A percentile compares a stretch with the other conserved stretches of the same genome.
Conservation (phyloP, 306 rosid genomes). For the Morella rubra region DNA sequence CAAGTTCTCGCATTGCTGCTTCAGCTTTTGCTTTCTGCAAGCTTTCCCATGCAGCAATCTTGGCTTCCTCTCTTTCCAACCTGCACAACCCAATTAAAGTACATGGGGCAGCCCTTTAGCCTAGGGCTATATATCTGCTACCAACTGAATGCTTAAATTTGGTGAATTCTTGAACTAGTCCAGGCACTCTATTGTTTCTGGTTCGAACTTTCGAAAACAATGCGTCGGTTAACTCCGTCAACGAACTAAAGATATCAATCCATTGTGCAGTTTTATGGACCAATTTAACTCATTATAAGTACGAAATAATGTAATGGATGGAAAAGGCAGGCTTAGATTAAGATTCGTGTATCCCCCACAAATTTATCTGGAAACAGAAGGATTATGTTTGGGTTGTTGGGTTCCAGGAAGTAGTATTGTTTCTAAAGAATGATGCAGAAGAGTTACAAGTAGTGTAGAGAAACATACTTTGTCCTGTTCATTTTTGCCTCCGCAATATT, state of each 20-base stretch:
- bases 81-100: slow-evolving; percentile 34
- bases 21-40: slow-evolving; percentile 90
- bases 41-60: slow-evolving; percentile 87
- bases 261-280: background rate
- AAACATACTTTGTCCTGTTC: slow-evolving; percentile 59
- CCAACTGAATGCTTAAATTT: background rate
- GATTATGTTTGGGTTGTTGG: background rate
- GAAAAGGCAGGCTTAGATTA: background rate
- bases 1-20: slow-evolving; percentile 76
- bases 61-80: slow-evolving; percentile 77
- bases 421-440: background rate
- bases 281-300: background rate
- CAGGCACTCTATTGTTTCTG: background rate
- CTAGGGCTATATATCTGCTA: background rate
- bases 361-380: background rate
- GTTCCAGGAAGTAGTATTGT: background rate
- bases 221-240: background rate
- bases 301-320: background rate
- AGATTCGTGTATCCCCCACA: background rate
- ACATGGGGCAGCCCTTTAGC: background rate
- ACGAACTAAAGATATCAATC: background rate
- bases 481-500: slow-evolving; percentile 54
- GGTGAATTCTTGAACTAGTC: background rate
- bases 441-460: background rate
- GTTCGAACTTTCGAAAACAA: background rate